Evolutionary conservation across 176 grass and related monocot genomes (phyloP), one percentile per base, ranked within the genome.

Genomic region (Urochloa ruziziensis): DNA sequence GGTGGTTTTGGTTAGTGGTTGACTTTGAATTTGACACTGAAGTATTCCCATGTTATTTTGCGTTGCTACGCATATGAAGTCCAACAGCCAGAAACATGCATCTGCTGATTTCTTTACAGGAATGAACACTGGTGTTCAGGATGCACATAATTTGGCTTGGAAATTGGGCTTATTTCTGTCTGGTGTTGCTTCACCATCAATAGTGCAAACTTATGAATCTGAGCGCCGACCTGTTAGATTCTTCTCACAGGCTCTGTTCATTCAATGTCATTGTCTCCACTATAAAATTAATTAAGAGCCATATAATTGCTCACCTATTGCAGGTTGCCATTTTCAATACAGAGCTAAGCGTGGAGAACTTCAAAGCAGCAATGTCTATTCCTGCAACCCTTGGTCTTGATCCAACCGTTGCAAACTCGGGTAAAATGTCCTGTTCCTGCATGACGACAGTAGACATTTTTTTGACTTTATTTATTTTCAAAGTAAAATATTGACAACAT

Each of bases 81-180:
- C 33, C 54, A 62, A 82, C 34, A 46, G 5, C 37, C 42, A 48
- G 21, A 70, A 69, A 77, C 75, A 23, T 76, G 37, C 15, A 58
- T 46, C 19, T 73, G 37, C 17, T 62, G 47, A 77, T 63, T 56
- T 91, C 86, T 75, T 91, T 83, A 28, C 77, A 98, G 96, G 93
- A 82, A 98, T 98, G 96, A 98, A 98, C 80, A 98, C 96, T 39
- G 96, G 96, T 81, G 35, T 98, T 82, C 96, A 95, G 75, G 93
- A 98, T 80, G 93, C 75, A 84, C 96, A 98, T 84, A 98, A 95
- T 83, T 80, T 98, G 79, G 96, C 93, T 65, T 98, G 96, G 96
- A 98, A 98, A 76, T 74, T 98, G 64, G 82, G 70, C 74, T 94
- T 86, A 72, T 35, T 95, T 17, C 34, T 89, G 35, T 89, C 88